These are phyloP conservation scores for Raddia guianensis DNA, from an alignment of 176 grass and related monocot species.

Conservation along the genomic window DNA sequence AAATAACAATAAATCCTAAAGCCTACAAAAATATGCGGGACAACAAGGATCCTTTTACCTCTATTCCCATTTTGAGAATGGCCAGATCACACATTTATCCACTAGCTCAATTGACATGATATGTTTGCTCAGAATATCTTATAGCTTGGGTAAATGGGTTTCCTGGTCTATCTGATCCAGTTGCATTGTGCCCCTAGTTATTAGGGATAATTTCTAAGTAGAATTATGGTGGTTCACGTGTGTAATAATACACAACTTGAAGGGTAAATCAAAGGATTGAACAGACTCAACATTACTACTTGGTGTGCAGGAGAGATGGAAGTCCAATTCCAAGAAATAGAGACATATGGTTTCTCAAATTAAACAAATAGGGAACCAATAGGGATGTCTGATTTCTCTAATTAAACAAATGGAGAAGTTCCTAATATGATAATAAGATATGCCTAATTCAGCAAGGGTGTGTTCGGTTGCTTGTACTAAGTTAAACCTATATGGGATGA, in stretches of 20 bases:
- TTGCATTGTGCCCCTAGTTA: background rate
- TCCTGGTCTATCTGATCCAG: background rate
- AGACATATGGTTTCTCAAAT: background rate
- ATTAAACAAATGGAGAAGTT: background rate
- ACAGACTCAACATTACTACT: background rate
- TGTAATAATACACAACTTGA: constrained; percentile 16
- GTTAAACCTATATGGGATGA: too few relatives aligned
- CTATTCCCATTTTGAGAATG: constrained; percentile 16
- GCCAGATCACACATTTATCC: constrained; percentile 12
- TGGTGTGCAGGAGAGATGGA: constrained; percentile 3
- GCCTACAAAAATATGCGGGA: background rate
- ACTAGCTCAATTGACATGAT: background rate
- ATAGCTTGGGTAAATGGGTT: background rate
- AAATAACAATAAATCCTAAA: constrained; percentile 32
- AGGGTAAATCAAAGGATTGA: background rate
- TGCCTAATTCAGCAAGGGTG: background rate
- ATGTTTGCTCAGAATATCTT: constrained; percentile 1
- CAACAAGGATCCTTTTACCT: background rate
- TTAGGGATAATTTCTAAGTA: constrained; percentile 14
- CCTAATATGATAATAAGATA: background rate
- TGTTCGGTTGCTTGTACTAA: too few relatives aligned
- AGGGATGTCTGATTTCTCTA: too few relatives aligned
- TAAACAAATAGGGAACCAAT: background rate
- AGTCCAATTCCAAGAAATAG: background rate
- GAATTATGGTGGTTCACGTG: background rate